Conservation (phyloP, 208 protist genomes). For the Vickermania spadyakhi region DNA sequence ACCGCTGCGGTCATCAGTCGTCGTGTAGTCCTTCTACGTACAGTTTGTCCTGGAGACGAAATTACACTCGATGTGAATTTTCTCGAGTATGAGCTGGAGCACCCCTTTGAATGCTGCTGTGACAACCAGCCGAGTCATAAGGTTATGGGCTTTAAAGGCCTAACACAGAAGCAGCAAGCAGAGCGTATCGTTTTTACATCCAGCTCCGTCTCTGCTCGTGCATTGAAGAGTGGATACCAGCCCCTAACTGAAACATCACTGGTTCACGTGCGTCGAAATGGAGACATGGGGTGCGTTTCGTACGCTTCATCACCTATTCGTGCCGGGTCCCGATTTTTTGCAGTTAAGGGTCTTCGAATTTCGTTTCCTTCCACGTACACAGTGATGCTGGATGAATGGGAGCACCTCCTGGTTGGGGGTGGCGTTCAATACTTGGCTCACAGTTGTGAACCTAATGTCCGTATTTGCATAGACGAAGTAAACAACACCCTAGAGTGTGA, state of each 20-base stretch:
- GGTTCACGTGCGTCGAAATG: conserved; percentile 39
- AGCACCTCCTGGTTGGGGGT: conserved; percentile 63
- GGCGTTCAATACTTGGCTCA: conserved; percentile 73
- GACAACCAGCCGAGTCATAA: conserved; percentile 13
- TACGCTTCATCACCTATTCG: conserved; percentile 41
- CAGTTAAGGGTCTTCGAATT: conserved; percentile 45
- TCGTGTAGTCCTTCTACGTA: conserved; percentile 37
- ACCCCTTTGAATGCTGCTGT: conserved; percentile 46
- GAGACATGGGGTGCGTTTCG: conserved; percentile 46
- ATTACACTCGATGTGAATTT: conserved; percentile 67
- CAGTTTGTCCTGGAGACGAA: conserved; percentile 43
- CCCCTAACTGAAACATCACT: conserved; percentile 28
- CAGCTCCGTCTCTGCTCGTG: conserved; percentile 30
- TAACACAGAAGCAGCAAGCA: conserved; percentile 19
- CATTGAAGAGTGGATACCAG: conserved; percentile 33
- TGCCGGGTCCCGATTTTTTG: conserved; percentile 43
- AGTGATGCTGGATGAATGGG: conserved; percentile 42
- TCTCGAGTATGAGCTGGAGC: conserved; percentile 38
- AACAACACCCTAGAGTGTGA: conserved; percentile 67
- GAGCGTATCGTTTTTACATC: conserved; percentile 34
- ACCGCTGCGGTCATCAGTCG: conserved; percentile 49
- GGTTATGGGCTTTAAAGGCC: conserved; percentile 41
- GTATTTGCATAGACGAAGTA: conserved; percentile 43
- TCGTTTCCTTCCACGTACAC: conserved; percentile 63
- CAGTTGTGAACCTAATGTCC: conserved; percentile 76